Evolutionary conservation across 2,329 filamentous ascomycete species (phyloP).

Genomic region (Colletotrichum ledebouriae): DNA sequence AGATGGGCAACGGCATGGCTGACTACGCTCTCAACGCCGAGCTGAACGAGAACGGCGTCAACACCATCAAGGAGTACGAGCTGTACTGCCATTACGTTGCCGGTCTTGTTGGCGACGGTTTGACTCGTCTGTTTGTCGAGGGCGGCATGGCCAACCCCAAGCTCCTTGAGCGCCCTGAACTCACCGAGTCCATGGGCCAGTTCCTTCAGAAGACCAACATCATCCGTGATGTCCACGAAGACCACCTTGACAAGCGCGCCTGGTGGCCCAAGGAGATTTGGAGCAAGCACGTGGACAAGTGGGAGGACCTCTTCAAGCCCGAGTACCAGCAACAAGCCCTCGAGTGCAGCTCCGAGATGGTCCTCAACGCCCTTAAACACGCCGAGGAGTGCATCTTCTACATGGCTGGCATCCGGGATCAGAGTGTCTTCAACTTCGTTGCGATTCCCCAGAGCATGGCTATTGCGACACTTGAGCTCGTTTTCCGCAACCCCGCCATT

Average conservation of each 20-base stretch:
- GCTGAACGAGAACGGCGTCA: constrained; percentile 82
- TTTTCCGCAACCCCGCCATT: constrained; percentile 91
- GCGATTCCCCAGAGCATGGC: constrained; percentile 98
- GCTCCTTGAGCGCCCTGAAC: constrained; percentile 80
- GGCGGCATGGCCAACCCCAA: constrained; percentile 88
- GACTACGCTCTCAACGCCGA: constrained; percentile 91
- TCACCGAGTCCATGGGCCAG: constrained; percentile 96
- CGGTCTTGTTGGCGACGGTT: constrained; percentile 95
- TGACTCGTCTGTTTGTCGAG: constrained; percentile 91
- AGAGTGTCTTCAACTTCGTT: constrained; percentile 99
- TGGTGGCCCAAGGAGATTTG: constrained; percentile 98
- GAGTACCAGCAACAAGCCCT: constrained; percentile 83
- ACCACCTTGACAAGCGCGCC: constrained; percentile 85
- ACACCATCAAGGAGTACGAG: constrained; percentile 91
- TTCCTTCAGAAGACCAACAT: constrained; percentile 99
- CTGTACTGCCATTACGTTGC: constrained; percentile 98
- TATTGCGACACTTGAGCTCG: constrained; percentile 91
- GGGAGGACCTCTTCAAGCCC: constrained; percentile 89
- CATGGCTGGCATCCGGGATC: constrained; percentile 92
- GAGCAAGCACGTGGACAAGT: constrained; percentile 92
- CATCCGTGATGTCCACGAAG: constrained; percentile 94
- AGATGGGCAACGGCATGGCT: constrained; percentile 99
- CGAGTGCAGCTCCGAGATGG: constrained; percentile 92
- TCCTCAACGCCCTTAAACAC: constrained; percentile 88
- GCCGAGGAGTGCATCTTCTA: constrained; percentile 97